phyloP scores from a whole-genome alignment of 2,329 filamentous ascomycete species.

The Cladophialophora carrionii region DNA sequence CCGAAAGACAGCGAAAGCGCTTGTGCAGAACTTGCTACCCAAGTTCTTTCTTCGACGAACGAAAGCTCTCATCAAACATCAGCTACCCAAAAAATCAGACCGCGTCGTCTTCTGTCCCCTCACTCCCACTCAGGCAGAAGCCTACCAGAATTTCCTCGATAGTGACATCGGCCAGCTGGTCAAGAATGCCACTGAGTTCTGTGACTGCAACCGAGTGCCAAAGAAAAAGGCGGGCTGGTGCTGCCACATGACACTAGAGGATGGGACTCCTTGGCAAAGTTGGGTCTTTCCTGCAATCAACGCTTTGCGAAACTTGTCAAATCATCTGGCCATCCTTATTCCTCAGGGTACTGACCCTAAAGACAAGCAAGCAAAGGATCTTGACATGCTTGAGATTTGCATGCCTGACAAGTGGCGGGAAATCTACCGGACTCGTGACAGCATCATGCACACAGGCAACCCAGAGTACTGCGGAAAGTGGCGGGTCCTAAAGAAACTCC shows the following conservation, averaged over 20 bases:
- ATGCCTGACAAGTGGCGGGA: conserved; percentile 74
- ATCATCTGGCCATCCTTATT: conserved; percentile 87
- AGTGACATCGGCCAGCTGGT: conserved; percentile 72
- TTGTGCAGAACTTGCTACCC: conserved; percentile 85
- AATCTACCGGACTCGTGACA: conserved; percentile 74
- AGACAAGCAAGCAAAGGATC: conserved; percentile 77
- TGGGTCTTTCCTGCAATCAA: conserved; percentile 84
- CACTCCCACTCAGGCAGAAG: conserved; percentile 75
- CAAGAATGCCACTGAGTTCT: conserved; percentile 67
- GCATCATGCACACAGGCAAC: conserved; percentile 78
- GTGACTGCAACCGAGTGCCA: conserved; percentile 64
- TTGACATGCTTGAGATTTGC: conserved; percentile 72
- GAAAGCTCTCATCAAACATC: conserved; percentile 88
- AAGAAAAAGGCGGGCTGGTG: conserved; percentile 79
- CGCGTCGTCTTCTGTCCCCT: conserved; percentile 93
- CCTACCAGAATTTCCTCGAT: conserved; percentile 80
- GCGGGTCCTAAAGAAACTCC: conserved; percentile 82
- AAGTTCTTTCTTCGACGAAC: conserved; percentile 89
- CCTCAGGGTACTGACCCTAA: conserved; percentile 66
- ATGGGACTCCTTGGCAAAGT: conserved; percentile 68
- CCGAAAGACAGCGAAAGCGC: conserved; percentile 77
- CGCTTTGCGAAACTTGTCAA: conserved; percentile 82
- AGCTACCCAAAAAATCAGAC: conserved; percentile 92
- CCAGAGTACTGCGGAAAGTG: conserved; percentile 96
- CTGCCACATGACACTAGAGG: conserved; percentile 64